phyloP scores from a whole-genome alignment of 1,284 basidiomycete genomes.

The Ganoderma resinaceum region DNA sequence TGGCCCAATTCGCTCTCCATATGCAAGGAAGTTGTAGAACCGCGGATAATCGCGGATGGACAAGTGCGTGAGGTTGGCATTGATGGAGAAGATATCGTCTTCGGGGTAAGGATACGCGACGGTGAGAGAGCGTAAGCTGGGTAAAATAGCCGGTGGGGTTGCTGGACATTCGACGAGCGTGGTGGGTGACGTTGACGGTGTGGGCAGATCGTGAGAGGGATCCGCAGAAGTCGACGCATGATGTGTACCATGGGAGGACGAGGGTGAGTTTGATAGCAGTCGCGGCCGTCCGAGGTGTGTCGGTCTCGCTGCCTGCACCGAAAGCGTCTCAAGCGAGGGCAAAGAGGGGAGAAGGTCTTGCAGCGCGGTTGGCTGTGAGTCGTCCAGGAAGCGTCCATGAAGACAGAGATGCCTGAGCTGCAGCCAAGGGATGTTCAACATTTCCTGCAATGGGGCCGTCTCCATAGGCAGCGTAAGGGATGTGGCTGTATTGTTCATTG shows the following conservation, averaged over 20 bases:
- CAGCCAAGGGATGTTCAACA: neutral
- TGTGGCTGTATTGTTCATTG: neutral
- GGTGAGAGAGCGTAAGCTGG: neutral
- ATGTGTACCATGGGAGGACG: neutral
- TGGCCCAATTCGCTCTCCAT: neutral
- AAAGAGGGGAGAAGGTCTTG: neutral
- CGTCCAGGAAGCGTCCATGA: neutral
- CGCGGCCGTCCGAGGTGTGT: slow-evolving; percentile 2
- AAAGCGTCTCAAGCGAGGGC: neutral
- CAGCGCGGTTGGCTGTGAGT: neutral
- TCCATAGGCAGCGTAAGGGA: neutral
- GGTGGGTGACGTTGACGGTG: neutral
- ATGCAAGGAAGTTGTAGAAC: slow-evolving; percentile 5
- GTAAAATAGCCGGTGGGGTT: neutral
- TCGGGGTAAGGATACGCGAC: neutral
- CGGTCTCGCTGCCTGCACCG: neutral
- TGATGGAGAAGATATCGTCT: neutral
- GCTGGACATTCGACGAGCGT: neutral
- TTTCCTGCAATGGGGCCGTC: neutral
- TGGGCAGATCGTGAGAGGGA: neutral
- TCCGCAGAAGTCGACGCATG: neutral
- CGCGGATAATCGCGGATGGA: slow-evolving; percentile 20
- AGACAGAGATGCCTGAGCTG: neutral
- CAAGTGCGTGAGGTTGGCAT: neutral
- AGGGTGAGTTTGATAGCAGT: neutral